Base-by-base conservation (phyloP, 2,329 filamentous ascomycete genomes). In the Ophiostoma novo-ulmi region DNA sequence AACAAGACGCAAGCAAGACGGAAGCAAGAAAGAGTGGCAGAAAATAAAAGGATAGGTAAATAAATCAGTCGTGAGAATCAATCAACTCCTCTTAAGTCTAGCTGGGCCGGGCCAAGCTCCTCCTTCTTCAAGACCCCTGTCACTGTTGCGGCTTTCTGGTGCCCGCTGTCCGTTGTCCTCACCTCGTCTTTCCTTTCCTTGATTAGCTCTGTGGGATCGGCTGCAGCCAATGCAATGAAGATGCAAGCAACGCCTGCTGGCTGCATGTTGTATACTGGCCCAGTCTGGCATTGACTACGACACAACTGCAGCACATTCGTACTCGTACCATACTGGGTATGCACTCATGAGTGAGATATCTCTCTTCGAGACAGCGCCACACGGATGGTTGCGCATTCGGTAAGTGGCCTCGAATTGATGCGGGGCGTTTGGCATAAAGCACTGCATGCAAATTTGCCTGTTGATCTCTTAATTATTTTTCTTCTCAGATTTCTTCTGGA, bases 71-170 rank as follows among this genome's bases (percentile, higher is more conserved):
- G 44, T 48, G 44, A 48, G 44, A 48, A 48, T 58, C 13, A 58
- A 13, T 58, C 52, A 22, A 58, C 52, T 48, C 44, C 44, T 48
- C 44, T 48, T 3, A 8, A 14, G n/a, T 26, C n/a, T 58, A 22
- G 52, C 52, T 58, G 52, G n/a, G 52, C 52, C 52, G 52, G 52
- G 52, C 52, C 52, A 58, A 58, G 52, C 52, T 58, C 52, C 52
- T 58, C 52, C 52, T 58, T 17, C n/a, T 26, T 26, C 52, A 58
- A 26, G 52, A 58, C 52, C 52, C 52, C 52, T 58, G 52, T 26
- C 52, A 20, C 44, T 48, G 44, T 48, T 31, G 31, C 44, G 1
- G 14, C 41, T 44, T 5, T 44, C 41, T 22, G 48, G 3, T 48
- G 44, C 1, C 14, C 13, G 13, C 14, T 48, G 14, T 17, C 44